Evolutionary conservation across 441 rosid species (phyloP), one percentile per base, ranked within the genome.

Genomic region (Bocquillonia castaneifolia): DNA sequence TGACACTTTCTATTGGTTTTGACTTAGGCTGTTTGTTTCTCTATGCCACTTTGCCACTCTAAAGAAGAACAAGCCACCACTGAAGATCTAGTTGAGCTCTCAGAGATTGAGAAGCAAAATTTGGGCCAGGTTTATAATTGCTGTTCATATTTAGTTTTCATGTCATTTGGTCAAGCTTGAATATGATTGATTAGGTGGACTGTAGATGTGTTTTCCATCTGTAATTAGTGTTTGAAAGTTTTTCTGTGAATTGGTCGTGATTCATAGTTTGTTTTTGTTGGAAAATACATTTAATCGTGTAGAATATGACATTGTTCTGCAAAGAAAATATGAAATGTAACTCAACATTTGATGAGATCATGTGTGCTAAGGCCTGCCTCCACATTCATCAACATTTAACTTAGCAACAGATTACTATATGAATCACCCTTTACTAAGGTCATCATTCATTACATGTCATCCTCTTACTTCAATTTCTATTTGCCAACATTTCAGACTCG

Each of bases 31-130:
- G 71, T 89, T 42, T 79, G 81, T 78, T 95, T 86, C 88, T 83
- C 93, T 47, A 88, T 95, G 99, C 98, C 99, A 60, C 93, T 95
- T 79, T 90, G 97, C 80, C 86, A 70, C 72, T 86, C 91, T 71
- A 83, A 92, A 77, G 85, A 88, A 60, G 98, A 92, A 72, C 86
- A 92, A 74, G 85, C 81, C 48, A 81, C 88, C 60, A 77, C 85
- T 37, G 98, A 92, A 79, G 96, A 92, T 79, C 82, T 95, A 67
- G 83, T 84, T 36, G 97, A 95, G 86, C 98, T 95, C 66, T 86
- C 95, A 70, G 98, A 92, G 84, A 86, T 95, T 42, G 96, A 91
- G 82, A 92, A 86, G 77, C 89, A 87, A 71, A 92, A 89, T 77
- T 74, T 92, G 67, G 98, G 98, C 79, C 96, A 92, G 98, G 99